phyloP scores from a whole-genome alignment of 345 rosid genomes.

The Citrus hindsii region DNA sequence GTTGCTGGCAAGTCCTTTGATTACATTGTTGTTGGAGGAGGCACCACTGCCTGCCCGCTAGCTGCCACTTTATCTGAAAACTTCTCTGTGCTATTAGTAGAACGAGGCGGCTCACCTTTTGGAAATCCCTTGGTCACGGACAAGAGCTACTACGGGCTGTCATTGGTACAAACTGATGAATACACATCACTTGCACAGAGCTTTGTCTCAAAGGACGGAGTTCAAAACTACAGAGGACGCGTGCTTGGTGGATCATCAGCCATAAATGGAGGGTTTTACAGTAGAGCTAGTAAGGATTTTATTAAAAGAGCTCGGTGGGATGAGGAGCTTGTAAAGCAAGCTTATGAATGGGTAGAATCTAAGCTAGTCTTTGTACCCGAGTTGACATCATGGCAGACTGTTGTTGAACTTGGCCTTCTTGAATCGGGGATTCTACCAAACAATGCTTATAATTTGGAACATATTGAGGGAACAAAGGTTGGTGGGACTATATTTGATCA shows the following conservation, averaged over 20 bases:
- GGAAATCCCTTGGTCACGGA: conserved; percentile 51
- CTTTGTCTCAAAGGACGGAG: conserved; percentile 57
- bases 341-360: conserved; percentile 74
- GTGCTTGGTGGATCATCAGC: conserved; percentile 74
- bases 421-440: conserved; percentile 72
- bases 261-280: conserved; percentile 70
- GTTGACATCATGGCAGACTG: conserved; percentile 67
- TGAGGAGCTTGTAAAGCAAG: conserved; percentile 47
- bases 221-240: conserved; percentile 46
- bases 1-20: conserved; percentile 67
- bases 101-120: conserved; percentile 63
- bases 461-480: conserved; percentile 67
- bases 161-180: conserved; percentile 55
- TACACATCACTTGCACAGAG: conserved; percentile 57
- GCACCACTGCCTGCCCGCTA: conserved; percentile 68
- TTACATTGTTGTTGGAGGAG: conserved; percentile 67
- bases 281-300: conserved; percentile 61
- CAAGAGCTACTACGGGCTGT: conserved; percentile 41
- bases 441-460: conserved; percentile 64
- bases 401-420: conserved; percentile 57
- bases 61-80: conserved; percentile 64
- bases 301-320: conserved; percentile 58
- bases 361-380: conserved; percentile 52
- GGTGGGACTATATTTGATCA: conserved; percentile 64
- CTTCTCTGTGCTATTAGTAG: conserved; percentile 59